Evolutionary conservation across 2,329 filamentous ascomycete species (phyloP).

Genomic region (Madurella mycetomatis): DNA sequence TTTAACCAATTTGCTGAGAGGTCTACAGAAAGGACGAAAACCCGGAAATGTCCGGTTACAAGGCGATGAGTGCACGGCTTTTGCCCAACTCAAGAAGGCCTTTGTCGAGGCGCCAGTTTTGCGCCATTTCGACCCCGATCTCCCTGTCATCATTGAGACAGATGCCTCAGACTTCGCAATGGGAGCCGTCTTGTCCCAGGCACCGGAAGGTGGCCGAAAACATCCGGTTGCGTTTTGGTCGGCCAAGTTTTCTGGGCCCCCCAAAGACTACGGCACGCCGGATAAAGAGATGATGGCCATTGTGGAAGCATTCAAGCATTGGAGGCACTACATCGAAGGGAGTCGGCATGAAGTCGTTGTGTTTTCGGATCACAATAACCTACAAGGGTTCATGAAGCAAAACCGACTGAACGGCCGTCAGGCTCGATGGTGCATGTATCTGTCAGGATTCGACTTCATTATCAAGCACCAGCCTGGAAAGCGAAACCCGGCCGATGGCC

Average conservation of each 20-base stretch:
- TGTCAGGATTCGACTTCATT: background rate
- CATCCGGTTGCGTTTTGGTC: background rate
- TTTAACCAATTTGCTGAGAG: background rate
- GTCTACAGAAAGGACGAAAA: background rate
- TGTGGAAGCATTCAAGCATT: background rate
- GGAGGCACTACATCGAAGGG: background rate
- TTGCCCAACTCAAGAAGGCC: background rate
- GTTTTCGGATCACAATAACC: constrained; percentile 1
- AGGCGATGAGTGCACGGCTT: background rate
- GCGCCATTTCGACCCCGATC: background rate
- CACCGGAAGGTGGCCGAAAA: background rate
- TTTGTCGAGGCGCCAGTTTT: background rate
- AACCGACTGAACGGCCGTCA: too few relatives aligned
- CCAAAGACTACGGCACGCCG: background rate
- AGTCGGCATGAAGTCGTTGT: background rate
- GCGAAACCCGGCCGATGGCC: background rate
- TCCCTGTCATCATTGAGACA: background rate
- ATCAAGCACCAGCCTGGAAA: background rate
- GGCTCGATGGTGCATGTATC: background rate
- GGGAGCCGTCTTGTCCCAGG: background rate
- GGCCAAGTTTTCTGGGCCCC: background rate
- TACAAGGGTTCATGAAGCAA: background rate
- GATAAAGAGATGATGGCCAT: background rate
- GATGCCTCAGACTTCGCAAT: background rate
- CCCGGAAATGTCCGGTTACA: background rate